These are phyloP conservation scores for Daldinia childiae DNA, from an alignment of 495 filamentous ascomycete genomes.

Conservation along the genomic window DNA sequence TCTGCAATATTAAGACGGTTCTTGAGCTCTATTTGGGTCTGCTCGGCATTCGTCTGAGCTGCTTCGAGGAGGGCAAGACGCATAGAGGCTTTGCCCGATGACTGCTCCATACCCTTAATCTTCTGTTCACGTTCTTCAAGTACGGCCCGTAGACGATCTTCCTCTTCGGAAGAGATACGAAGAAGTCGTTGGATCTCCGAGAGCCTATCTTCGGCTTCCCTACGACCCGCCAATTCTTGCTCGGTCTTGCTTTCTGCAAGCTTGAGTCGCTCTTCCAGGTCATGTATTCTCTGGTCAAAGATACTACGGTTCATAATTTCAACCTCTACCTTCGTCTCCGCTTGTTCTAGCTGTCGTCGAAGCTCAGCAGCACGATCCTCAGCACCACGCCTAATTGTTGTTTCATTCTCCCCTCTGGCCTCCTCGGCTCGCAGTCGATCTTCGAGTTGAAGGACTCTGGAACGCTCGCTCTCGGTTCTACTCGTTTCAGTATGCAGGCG, in stretches of 20 bases:
- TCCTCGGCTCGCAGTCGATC: slow-evolving; percentile 57
- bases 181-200: slow-evolving; percentile 75
- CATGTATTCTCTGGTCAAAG: slow-evolving; percentile 56
- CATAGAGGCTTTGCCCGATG: slow-evolving; percentile 62
- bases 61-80: slow-evolving; percentile 70
- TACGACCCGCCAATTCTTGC: slow-evolving; percentile 70
- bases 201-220: slow-evolving; percentile 76
- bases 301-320: slow-evolving; percentile 62
- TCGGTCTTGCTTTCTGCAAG: slow-evolving; percentile 55
- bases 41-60: slow-evolving; percentile 69
- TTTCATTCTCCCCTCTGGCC: slow-evolving; percentile 53
- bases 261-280: slow-evolving; percentile 57
- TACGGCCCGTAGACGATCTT: slow-evolving; percentile 73
- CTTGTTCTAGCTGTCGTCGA: slow-evolving; percentile 56
- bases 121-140: slow-evolving; percentile 70
- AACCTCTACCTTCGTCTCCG: slow-evolving; percentile 61
- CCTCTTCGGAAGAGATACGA: slow-evolving; percentile 73
- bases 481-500: slow-evolving; percentile 44
- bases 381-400: slow-evolving; percentile 51
- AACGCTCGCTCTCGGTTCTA: slow-evolving; percentile 43
- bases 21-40: slow-evolving; percentile 70
- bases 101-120: slow-evolving; percentile 57
- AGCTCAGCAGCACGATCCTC: slow-evolving; percentile 56
- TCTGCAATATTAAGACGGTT: slow-evolving; percentile 60
- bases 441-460: slow-evolving; percentile 51